phyloP scores from a whole-genome alignment of 2,329 filamentous ascomycete species.

The Xylariaceae sp. region DNA sequence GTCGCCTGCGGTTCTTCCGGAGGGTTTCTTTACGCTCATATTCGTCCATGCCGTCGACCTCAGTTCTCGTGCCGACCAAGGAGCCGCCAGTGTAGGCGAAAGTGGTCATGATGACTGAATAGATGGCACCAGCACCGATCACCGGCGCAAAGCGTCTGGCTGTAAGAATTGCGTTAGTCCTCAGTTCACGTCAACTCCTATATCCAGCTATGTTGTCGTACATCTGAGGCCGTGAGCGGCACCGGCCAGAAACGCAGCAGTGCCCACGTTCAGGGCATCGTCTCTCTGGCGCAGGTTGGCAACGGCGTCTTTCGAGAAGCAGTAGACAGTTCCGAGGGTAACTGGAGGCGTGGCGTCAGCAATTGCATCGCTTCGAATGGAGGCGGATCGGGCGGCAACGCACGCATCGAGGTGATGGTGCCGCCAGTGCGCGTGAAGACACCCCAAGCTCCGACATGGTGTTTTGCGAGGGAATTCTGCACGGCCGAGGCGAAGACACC shows the following conservation, averaged over 20 bases:
- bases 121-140: conserved; percentile 54
- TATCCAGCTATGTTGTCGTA: conserved; percentile 41
- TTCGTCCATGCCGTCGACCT: conserved; percentile 58
- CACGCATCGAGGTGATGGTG: conserved; percentile 59
- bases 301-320: conserved; percentile 68
- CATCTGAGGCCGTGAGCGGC: conserved; percentile 65
- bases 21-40: conserved; percentile 70
- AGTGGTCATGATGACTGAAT: conserved; percentile 50
- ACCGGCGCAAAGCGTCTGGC: conserved; percentile 58
- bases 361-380: conserved; percentile 1
- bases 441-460: conserved; percentile 74
- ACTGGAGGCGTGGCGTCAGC: conserved; percentile 42
- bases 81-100: conserved; percentile 60
- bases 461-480: conserved; percentile 79
- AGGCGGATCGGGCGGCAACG: conserved; percentile 8
- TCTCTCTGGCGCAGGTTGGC: conserved; percentile 84
- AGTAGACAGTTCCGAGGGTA: conserved; percentile 67
- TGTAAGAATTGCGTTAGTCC: conserved; percentile 30
- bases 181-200: neutral
- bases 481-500: conserved; percentile 71
- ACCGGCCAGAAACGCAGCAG: conserved; percentile 74
- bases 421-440: conserved; percentile 75
- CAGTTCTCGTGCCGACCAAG: conserved; percentile 43
- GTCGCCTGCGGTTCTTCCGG: conserved; percentile 67
- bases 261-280: conserved; percentile 67